A percentile compares a stretch with the other conserved stretches of the same genome.
These are phyloP conservation scores for Starmerella bombi DNA, from an alignment of 805 yeast species.

Conservation along the genomic window DNA sequence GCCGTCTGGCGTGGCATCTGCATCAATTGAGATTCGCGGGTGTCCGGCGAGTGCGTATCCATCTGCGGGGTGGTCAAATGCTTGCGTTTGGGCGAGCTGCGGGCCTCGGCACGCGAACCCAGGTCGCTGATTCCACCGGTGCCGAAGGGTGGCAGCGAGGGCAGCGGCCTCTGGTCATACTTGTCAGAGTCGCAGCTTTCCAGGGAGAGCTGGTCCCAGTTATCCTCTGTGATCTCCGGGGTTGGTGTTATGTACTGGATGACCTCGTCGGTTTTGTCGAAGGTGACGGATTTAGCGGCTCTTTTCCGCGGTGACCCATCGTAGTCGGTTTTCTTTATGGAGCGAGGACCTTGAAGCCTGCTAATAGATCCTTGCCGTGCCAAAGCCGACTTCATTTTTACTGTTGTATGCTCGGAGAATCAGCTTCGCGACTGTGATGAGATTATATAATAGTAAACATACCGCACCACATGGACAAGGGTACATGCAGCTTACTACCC, in stretches of 20 bases:
- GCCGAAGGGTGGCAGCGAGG: constrained; percentile 7
- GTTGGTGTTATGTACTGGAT: constrained; percentile 21
- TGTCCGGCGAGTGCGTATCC: neutral
- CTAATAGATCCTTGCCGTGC: constrained; percentile 20
- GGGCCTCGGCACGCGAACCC: neutral
- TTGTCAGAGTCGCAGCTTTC: constrained; percentile 14
- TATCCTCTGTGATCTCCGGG: constrained; percentile 19
- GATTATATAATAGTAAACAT: neutral
- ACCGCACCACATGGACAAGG: too few relatives aligned
- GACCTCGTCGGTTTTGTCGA: constrained; percentile 23
- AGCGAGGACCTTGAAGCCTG: constrained; percentile 21
- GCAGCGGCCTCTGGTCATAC: constrained; percentile 12
- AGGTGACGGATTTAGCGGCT: constrained; percentile 20
- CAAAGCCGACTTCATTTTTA: constrained; percentile 20
- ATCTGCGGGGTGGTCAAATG: neutral
- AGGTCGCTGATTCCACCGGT: neutral
- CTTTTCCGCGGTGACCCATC: constrained; percentile 12
- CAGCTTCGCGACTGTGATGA: neutral
- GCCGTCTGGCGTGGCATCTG: constrained; percentile 2
- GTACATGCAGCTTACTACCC: too few relatives aligned
- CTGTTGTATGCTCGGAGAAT: neutral
- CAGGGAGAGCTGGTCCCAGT: constrained; percentile 13
- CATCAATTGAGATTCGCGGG: constrained; percentile 4
- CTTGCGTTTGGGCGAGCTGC: neutral
- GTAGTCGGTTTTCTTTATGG: constrained; percentile 2